Base-by-base conservation (phyloP, 352 stramenopile species). In the Pythium pectinolyticum region DNA sequence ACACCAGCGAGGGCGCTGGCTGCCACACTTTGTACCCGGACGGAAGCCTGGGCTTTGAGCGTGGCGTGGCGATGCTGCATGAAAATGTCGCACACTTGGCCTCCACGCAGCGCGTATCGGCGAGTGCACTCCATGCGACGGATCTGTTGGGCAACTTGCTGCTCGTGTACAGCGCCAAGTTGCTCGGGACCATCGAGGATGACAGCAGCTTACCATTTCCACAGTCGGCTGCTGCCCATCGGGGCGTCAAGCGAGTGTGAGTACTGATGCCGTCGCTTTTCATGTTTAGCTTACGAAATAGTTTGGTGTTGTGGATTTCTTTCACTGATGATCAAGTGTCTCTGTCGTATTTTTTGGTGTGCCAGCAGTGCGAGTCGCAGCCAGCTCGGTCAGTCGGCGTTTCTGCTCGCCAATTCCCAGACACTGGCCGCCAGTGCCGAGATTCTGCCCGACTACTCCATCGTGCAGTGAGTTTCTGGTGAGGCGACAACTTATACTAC, bases 21-120 rank as follows among this genome's bases (percentile, higher is more conserved):
- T 94, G 85, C 56, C 83, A 94, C 56, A 94, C 83, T 19, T 63
- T 94, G 24, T 94, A 94, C n/a, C 85, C 85, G 0, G 85, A 94
- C 39, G 85, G 85, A 4, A 92, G 78, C 31, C 53, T 86, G 19
- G 85, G 85, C 12, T 94, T 94, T 70, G 75, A 88, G 12, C 82
- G 82, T 37, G 85, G 78, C 37, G 71, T 92, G 10, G 65, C 60
- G 12, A 90, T 94, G 85, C 73, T 94, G 8, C 77, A 87, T 37
- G 80, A 94, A 59, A 94, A 94, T 56, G 71, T 94, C 35, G 70
- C 74, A 8, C 86, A 77, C 55, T 61, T 94, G 32, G 84, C 72
- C 31, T 30, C 37, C 0, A 84, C 65, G 10, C 85, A 94, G 63
- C 72, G 82, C 22, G 75, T 89, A 0, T 7, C 54, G 1, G 30